Evolutionary conservation across 805 yeast genomes (phyloP), one percentile per base, ranked within the genome.

Genomic region (Millerozyma miso): DNA sequence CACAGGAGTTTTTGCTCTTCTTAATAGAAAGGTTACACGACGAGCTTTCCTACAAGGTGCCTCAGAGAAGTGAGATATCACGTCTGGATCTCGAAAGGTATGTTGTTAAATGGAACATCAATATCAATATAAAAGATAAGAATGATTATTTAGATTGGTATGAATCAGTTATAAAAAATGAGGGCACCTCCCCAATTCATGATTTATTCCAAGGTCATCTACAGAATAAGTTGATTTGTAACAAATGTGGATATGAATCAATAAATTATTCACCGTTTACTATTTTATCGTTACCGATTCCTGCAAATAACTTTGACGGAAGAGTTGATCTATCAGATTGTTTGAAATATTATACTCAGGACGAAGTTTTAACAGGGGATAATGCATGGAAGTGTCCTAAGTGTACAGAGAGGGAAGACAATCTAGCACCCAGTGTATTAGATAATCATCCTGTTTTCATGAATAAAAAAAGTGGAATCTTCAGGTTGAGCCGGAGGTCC

Each of bases 321-420:
- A 46, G 47, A 3, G 71, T 74, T 13, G 68, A 74, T 39, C 59
- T 85, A 42, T 79, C 83, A 37, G 88, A 84, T 43, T 79, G 89
- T 50, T 74, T 85, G 35, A 63, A 69, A 26, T 69, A 80, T 55
- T 84, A 78, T 54, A 77, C 85, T 0, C 68, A 73, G 41, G 81
- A 80, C 45, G 95, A 85, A 58, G 69, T 80, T 3, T 61, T 85
- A 40, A 67, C 71, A n/a, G 84, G 88, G 19, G 90, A 82, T 4
- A 85, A 85, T 62, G 87, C 93, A 1, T 85, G 95, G 95, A 77
- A 82, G 49, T 85, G 95, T 66, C 90, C 93, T 5, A 77, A 79
- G 42, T 85, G 95, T 64, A 62, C 60, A 40, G 63, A 74, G 45
- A 36, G 42, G 45, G 50, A 33, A 44, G 36, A 39, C 12, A 37